phyloP scores from a whole-genome alignment of 2,329 filamentous ascomycete species.

The Penicillium sp. region DNA sequence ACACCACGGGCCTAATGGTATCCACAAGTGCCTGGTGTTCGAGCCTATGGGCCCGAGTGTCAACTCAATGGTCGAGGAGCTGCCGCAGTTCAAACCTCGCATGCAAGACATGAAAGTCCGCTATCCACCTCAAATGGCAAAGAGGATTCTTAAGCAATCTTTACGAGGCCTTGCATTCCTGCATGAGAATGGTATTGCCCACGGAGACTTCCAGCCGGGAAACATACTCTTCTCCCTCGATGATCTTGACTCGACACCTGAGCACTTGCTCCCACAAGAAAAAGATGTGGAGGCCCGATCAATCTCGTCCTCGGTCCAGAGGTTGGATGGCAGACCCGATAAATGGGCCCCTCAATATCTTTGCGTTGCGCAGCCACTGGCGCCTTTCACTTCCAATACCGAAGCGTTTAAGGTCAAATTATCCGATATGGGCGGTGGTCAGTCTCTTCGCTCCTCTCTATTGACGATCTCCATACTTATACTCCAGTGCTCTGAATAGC shows the following conservation, averaged over 20 bases:
- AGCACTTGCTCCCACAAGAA: conserved; percentile 25
- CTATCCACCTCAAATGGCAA: conserved; percentile 26
- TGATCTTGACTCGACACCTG: conserved; percentile 17
- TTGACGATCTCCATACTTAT: conserved; percentile 15
- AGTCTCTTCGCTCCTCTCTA: conserved; percentile 11
- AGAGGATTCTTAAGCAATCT: conserved; percentile 27
- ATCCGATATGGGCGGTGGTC: conserved; percentile 33
- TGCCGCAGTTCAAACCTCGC: conserved; percentile 24
- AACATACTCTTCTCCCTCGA: conserved; percentile 26
- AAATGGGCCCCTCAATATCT: conserved; percentile 33
- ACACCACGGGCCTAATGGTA: conserved; percentile 33
- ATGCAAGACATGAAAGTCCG: conserved; percentile 19
- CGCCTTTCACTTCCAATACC: conserved; percentile 22
- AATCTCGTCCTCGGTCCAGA: conserved; percentile 20
- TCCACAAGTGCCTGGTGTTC: conserved; percentile 34
- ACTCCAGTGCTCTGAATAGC: conserved; percentile 13
- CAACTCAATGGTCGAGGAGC: conserved; percentile 24
- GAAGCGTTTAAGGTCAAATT: conserved; percentile 30
- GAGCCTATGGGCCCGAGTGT: conserved; percentile 34
- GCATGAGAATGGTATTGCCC: conserved; percentile 25
- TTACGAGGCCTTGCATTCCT: conserved; percentile 27
- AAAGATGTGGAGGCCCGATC: conserved; percentile 21
- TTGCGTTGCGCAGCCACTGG: conserved; percentile 29
- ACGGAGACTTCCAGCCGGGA: conserved; percentile 28
- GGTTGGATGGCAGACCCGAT: conserved; percentile 30